These are phyloP conservation scores for Xylaria palmicola DNA, from an alignment of 495 filamentous ascomycete genomes.

Conservation along the genomic window DNA sequence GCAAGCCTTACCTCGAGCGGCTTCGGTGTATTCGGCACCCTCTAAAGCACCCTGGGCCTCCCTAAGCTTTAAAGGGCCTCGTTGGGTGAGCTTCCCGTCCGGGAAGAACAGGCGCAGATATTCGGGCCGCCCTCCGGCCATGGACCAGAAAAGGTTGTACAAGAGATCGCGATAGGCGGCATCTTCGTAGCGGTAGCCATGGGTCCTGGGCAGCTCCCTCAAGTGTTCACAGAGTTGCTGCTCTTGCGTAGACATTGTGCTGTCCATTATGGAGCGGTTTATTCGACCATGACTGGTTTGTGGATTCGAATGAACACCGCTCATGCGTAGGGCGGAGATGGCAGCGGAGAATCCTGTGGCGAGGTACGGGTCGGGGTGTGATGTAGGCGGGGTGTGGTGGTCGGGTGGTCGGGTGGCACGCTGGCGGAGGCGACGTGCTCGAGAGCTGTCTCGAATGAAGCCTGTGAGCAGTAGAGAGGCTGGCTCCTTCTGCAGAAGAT, in stretches of 20 bases:
- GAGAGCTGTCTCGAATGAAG: background rate
- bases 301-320: conserved; percentile 3
- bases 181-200: conserved; percentile 70
- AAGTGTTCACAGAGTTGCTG: conserved; percentile 74
- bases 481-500: background rate
- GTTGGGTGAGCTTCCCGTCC: conserved; percentile 57
- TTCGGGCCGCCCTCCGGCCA: conserved; percentile 69
- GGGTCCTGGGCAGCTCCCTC: conserved; percentile 64
- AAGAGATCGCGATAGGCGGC: conserved; percentile 68
- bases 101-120: conserved; percentile 79
- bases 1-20: conserved; percentile 90
- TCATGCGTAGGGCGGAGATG: conserved; percentile 1
- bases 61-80: conserved; percentile 68
- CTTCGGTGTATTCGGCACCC: conserved; percentile 91
- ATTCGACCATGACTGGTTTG: conserved; percentile 13
- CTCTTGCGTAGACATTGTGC: conserved; percentile 67
- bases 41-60: conserved; percentile 88
- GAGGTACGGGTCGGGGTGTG: background rate
- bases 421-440: background rate
- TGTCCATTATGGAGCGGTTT: conserved; percentile 33
- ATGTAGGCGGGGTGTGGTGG: background rate
- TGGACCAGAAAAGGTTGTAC: conserved; percentile 77
- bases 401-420: background rate
- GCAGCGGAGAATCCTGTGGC: background rate
- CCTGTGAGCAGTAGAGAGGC: too few species aligned